Evolutionary conservation across 1,284 basidiomycete genomes (phyloP).

Genomic region (Apiotrichum montevideense): DNA sequence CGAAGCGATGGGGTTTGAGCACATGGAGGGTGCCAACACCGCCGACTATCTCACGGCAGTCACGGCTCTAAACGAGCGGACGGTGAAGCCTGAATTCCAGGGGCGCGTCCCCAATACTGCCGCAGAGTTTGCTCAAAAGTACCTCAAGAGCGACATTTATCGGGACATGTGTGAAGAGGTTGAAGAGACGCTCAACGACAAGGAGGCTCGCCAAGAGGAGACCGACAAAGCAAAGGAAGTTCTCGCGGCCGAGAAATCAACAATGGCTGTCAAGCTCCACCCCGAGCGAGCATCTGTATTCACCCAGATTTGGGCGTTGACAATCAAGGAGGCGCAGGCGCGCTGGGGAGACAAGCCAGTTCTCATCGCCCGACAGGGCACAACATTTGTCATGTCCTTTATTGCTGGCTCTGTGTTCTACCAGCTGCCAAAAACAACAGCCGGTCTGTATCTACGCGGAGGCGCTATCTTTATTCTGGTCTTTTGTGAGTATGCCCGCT

Average conservation of each 20-base stretch:
- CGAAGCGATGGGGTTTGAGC: constrained; percentile 66
- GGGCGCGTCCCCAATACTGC: constrained; percentile 55
- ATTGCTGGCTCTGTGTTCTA: constrained; percentile 69
- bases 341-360: constrained; percentile 35
- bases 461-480: constrained; percentile 55
- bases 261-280: constrained; percentile 8
- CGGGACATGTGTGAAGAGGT: constrained; percentile 32
- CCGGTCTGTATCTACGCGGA: constrained; percentile 62
- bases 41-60: constrained; percentile 59
- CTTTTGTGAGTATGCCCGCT: constrained; percentile 24
- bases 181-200: constrained; percentile 26
- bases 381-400: constrained; percentile 32
- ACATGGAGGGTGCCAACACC: constrained; percentile 40
- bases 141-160: constrained; percentile 27
- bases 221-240: constrained; percentile 19
- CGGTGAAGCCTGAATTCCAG: constrained; percentile 51
- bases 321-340: constrained; percentile 37
- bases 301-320: constrained; percentile 34
- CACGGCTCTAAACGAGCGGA: constrained; percentile 58
- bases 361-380: constrained; percentile 35
- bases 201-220: constrained; percentile 14
- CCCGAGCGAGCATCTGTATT: constrained; percentile 27
- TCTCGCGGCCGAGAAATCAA: constrained; percentile 26
- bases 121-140: constrained; percentile 51
- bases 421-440: constrained; percentile 56